A percentile compares a stretch with the other conserved stretches of the same genome.
Evolutionary conservation across 331 rosid genomes (phyloP).

Genomic region (Malus hybrid): DNA sequence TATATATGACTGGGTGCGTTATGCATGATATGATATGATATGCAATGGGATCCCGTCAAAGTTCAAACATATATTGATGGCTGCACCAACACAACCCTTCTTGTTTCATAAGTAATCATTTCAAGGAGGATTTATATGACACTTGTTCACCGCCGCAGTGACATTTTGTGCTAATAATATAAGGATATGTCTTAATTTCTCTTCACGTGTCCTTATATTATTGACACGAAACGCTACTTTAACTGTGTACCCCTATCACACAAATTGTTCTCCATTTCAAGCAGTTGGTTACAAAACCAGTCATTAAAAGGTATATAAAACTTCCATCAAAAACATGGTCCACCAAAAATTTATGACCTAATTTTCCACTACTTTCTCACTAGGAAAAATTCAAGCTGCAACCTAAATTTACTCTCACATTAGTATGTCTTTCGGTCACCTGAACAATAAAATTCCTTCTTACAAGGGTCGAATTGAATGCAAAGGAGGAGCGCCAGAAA

Average conservation of each 20-base stretch:
- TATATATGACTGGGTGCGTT: not conserved
- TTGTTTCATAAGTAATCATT: not conserved
- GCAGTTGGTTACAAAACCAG: not conserved
- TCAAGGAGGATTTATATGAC: no score
- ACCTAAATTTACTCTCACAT: no score
- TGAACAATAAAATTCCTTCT: no score
- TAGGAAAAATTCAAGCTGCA: no score
- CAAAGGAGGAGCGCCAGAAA: not conserved
- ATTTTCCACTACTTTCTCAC: not conserved
- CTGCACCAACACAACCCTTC: not conserved
- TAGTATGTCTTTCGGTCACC: no score
- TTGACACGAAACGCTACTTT: no score
- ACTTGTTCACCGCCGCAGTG: rapidly evolving
- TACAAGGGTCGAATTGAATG: not conserved
- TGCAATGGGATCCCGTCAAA: not conserved
- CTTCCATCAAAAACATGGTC: not conserved
- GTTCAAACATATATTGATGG: not conserved
- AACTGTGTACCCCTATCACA: no score
- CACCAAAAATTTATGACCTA: not conserved
- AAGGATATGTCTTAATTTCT: no score
- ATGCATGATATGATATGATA: not conserved
- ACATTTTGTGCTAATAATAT: no score
- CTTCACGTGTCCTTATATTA: no score
- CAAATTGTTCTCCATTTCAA: no score
- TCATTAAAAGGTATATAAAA: not conserved